Evolutionary conservation across 257 asterid species (phyloP), one percentile per base, ranked within the genome.

Genomic region (Solanum etuberosum): DNA sequence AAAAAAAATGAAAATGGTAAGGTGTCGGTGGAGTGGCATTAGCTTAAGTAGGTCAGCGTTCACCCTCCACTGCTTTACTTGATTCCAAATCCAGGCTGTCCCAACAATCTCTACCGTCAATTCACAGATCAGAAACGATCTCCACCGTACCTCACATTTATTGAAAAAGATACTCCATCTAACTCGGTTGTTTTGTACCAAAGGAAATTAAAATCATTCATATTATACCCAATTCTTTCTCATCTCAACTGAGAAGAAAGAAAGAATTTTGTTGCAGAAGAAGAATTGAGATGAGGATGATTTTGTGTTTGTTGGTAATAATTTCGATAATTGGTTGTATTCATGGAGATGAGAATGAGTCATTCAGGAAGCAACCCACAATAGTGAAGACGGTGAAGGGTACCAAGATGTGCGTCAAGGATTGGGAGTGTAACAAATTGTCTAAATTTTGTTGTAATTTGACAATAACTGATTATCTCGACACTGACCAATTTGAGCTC

Each of bases 361-460:
- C 92, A 0, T 81, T 81, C n/a, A 65, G 90, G 43, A 87, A 89
- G 32, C 87, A 90, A 38, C 87, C 93, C 67, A 87, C 93, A 5
- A 83, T 81, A 20, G 93, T 92, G 92, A 94, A 94, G 85, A 92
- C 29, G 76, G 94, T 90, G 87, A 92, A 91, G 87, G 98, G 98
- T 21, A 88, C 92, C 90, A 95, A 92, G 91, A 91, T 88, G 70
- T 96, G 99, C 38, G 91, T 85, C 38, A 95, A 92, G 42, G 97
- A 97, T 0, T 93, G 98, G 99, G 99, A 96, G 89, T 96, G 99
- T 37, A 83, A 88, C 9, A 90, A 87, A 4, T 80, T 90, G 18
- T 96, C 99, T 2, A 54, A 38, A 5, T 91, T 86, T 90, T 96
- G 99, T 82, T 96, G 99, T 90, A 95, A 96, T 85, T 85, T 92